Conservation (phyloP, 306 rosid species). For the Cyclanthera cordifolia region DNA sequence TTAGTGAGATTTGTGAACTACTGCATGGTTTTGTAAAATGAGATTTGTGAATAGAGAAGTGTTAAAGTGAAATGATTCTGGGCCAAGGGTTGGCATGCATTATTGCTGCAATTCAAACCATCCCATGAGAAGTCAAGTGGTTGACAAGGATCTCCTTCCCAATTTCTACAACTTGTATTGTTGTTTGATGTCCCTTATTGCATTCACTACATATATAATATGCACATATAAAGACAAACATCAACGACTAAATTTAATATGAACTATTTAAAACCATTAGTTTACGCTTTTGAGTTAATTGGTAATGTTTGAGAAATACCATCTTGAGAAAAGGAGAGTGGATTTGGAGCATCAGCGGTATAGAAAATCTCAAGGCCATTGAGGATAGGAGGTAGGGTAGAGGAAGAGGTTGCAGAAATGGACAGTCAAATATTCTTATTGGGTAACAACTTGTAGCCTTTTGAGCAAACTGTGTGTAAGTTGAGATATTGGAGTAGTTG, state of each 20-base stretch:
- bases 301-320: no score
- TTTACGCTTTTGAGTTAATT: no score
- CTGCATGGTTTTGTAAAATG: not conserved
- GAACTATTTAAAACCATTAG: no score
- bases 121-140: conserved; percentile 15
- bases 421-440: not conserved
- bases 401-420: not conserved
- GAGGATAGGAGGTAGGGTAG: not conserved
- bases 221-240: no score
- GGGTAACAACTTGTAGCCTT: not conserved
- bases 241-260: no score
- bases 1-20: no score
- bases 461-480: not conserved
- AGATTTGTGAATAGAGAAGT: not conserved
- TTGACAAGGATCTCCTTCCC: conserved; percentile 28
- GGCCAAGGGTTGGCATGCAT: not conserved
- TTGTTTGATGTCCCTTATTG: not conserved
- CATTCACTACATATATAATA: not conserved
- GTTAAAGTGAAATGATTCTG: conserved; percentile 30
- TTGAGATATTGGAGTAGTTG: not conserved
- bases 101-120: conserved; percentile 15
- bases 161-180: conserved; percentile 10
- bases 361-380: not conserved
- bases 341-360: not conserved
- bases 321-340: not conserved